phyloP scores from a whole-genome alignment of 2,329 filamentous ascomycete genomes.

The Pseudogymnoascus sp. region DNA sequence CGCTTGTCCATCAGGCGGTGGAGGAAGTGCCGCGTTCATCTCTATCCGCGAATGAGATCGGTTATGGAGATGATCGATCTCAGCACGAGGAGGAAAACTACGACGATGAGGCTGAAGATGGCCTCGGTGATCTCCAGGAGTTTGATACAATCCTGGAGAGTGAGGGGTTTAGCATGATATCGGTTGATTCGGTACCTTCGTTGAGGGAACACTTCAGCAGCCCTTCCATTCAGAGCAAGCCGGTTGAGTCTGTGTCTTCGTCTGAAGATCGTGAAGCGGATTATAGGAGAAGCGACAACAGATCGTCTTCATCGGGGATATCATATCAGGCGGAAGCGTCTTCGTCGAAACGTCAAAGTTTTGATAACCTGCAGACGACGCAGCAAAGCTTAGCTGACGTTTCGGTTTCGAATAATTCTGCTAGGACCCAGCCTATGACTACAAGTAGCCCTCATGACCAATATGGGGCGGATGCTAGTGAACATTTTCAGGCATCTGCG shows the following conservation, averaged over 20 bases:
- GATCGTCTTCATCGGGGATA: background rate
- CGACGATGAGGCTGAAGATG: constrained; percentile 28
- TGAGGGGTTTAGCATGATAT: constrained; percentile 50
- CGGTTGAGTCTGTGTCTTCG: constrained; percentile 7
- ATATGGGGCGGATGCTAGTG: background rate
- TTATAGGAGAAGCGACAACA: background rate
- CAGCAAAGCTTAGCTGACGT: background rate
- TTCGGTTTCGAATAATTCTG: background rate
- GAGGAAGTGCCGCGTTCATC: background rate
- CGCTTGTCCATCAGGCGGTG: background rate
- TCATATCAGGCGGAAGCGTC: background rate
- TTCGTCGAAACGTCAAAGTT: background rate
- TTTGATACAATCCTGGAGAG: constrained; percentile 48
- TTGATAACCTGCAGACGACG: background rate
- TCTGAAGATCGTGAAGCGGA: background rate
- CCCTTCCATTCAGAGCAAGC: constrained; percentile 21
- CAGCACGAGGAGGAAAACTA: constrained; percentile 12
- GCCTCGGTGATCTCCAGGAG: constrained; percentile 31
- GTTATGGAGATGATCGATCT: background rate
- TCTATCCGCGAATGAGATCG: background rate
- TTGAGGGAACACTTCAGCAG: constrained; percentile 34
- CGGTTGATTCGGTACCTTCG: constrained; percentile 43
- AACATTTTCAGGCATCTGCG: background rate
- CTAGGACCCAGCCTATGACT: background rate
- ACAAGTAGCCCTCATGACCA: background rate